Base-by-base conservation (phyloP, 2,329 filamentous ascomycete genomes). In the Claviceps sp. region DNA sequence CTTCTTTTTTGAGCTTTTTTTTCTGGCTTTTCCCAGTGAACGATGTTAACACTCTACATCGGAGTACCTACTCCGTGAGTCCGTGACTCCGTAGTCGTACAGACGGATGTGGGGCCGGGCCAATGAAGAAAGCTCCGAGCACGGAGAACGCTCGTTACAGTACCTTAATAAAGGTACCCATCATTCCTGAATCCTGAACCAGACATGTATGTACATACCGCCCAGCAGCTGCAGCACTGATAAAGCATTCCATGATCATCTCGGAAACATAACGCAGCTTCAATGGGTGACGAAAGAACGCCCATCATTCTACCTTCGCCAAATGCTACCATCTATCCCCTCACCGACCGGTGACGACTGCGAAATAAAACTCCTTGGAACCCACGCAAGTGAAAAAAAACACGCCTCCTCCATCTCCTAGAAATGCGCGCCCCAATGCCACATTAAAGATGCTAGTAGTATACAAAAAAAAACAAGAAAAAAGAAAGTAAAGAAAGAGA, bases 381-480 rank as follows among this genome's bases (percentile, higher is more conserved):
- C 22, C 42, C 22, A 13, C 14, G 7, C 1, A 17, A 39, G 37
- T 16, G 23, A 43, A 20, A 43, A 9, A 40, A n/a, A 11, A 23
- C 17, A 22, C 42, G 20, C 42, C 42, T 44, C 42, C 23, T 14
- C 20, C n/a, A 7, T 36, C 45, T 22, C 40, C 17, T 26, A 17
- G 8, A 14, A 22, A 8, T 17, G 26, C 47, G 26, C 45, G 47
- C 43, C 20, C 42, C 5, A 36, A 17, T 47, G 45, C 44, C 37
- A 23, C 17, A 47, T 40, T 20, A 40, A 29, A 16, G 17, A 46
- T 51, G 44, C 45, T 51, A 43, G 22, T 44, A 47, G 17, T 53
- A 47, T 53, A 53, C 51, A 53, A 49, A 50, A 50, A 40, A 36
- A 29, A 1, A 11, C 29, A 9, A 40, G 16, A 20, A 17, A 40